Base-by-base conservation (phyloP, 306 rosid species). In the Fagus crenata region DNA sequence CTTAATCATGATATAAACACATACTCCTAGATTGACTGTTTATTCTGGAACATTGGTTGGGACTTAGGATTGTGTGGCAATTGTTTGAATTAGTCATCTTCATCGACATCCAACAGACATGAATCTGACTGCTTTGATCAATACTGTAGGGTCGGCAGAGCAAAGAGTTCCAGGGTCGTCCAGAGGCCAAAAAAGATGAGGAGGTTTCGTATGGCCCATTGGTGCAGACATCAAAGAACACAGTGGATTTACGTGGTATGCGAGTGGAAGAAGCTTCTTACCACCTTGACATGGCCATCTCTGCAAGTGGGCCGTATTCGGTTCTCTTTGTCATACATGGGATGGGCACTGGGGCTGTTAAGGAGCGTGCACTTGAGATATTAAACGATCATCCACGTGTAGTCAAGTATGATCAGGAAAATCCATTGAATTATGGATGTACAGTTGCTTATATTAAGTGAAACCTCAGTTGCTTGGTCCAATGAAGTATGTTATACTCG, bases 291-390 rank as follows among this genome's bases (percentile, higher is more conserved):
- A 86, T 88, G 93, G 91, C 90, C 70, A 89, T 92, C 6, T 77
- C 86, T 41, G 58, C 78, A 33, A 84, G 92, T 76, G 84, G 85
- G 14, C 83, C 92, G n/a, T 88, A 85, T 71, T 92, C 98, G 1
- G 90, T 94, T 89, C 84, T 94, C 74, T 94, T 94, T 82, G 85
- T 94, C 18, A 51, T 93, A 42, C 98, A 90, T 74, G 98, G 98
- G 59, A 90, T 87, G 92, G 98, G 97, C 75, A 90, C 93, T 6
- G 97, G 98, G 33, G 97, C 92, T 71, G 56, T 94, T 70, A 92
- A 92, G 86, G 90, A 85, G 51, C 81, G 87, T 31, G 91, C 88
- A 5, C 84, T 90, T 42, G 89, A 90, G 71, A 85, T 87, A 61
- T 83, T 94, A 41, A 72, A 74, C 63, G 92, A 77, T 6, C 95